phyloP scores from a whole-genome alignment of 1,284 basidiomycete species.

The Melampsora larici-populina region DNA sequence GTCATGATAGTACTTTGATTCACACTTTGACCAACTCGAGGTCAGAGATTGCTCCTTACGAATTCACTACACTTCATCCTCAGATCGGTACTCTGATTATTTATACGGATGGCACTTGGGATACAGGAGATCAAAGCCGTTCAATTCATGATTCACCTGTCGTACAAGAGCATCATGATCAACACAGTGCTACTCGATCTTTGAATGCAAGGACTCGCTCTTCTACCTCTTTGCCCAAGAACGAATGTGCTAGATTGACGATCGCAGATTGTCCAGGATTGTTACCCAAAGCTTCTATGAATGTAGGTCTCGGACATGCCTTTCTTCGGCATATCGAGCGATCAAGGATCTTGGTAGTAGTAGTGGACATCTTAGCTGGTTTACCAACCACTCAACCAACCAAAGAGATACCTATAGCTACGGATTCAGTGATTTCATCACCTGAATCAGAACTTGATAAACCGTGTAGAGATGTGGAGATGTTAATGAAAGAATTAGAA shows the following conservation, averaged over 20 bases:
- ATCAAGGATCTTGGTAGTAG: conserved; percentile 82
- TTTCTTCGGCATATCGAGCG: conserved; percentile 92
- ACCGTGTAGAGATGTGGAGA: conserved; percentile 70
- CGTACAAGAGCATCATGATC: conserved; percentile 46
- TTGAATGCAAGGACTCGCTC: conserved; percentile 1
- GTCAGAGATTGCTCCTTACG: conserved; percentile 83
- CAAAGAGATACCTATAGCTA: conserved; percentile 24
- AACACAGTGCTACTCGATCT: conserved; percentile 57
- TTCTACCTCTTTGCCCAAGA: conserved; percentile 43
- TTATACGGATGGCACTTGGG: conserved; percentile 71
- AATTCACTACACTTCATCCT: conserved; percentile 92
- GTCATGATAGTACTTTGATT: conserved; percentile 68
- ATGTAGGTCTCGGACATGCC: conserved; percentile 87
- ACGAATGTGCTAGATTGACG: conserved; percentile 78
- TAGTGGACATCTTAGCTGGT: conserved; percentile 75
- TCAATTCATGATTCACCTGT: conserved; percentile 44
- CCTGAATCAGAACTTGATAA: conserved; percentile 74
- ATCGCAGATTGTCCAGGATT: conserved; percentile 97
- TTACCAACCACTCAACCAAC: conserved; percentile 57
- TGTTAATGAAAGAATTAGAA: conserved; percentile 58
- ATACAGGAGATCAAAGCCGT: conserved; percentile 45
- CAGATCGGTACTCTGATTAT: conserved; percentile 85
- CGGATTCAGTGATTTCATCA: conserved; percentile 68
- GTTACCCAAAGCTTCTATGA: conserved; percentile 75
- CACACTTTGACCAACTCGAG: conserved; percentile 82